Evolutionary conservation across 106 monocot species (phyloP).

Genomic region (Iris macrosiphon): DNA sequence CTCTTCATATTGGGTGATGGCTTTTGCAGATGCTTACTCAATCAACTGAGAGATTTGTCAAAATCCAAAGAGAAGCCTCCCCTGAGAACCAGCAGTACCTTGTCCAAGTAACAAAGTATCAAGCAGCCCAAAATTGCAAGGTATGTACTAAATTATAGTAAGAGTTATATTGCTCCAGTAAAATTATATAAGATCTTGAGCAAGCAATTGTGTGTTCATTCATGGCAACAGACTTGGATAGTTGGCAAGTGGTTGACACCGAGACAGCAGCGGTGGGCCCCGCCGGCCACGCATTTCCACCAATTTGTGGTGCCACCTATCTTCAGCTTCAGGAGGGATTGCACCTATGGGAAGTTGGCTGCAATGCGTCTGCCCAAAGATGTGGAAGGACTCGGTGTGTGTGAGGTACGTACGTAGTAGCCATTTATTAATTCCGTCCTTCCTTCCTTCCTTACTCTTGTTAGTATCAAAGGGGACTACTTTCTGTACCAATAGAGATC

Average conservation of each 20-base stretch:
- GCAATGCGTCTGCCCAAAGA: conserved; percentile 83
- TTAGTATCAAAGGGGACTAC: background rate
- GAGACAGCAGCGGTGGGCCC: conserved; percentile 80
- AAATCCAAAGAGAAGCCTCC: conserved; percentile 58
- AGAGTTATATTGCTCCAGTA: too few species aligned
- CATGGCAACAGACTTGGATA: conserved; percentile 75
- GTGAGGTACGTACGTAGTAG: conserved; percentile 69
- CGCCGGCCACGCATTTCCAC: conserved; percentile 89
- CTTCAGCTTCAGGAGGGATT: conserved; percentile 71
- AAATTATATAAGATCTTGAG: background rate
- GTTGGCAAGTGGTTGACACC: conserved; percentile 87
- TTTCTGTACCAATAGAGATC: too few species aligned
- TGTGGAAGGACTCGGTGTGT: conserved; percentile 66
- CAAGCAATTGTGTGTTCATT: background rate
- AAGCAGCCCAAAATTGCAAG: conserved; percentile 67
- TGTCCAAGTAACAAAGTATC: conserved; percentile 72
- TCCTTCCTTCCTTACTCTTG: background rate
- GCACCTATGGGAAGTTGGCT: conserved; percentile 87
- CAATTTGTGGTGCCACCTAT: conserved; percentile 96
- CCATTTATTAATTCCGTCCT: background rate
- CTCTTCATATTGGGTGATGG: too few species aligned
- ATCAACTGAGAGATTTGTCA: conserved; percentile 52
- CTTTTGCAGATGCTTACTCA: conserved; percentile 50
- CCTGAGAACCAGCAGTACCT: conserved; percentile 48
- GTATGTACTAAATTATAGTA: conserved; percentile 17